These are phyloP conservation scores for Tuber aestivum DNA, from an alignment of 495 filamentous ascomycete species.

Conservation along the genomic window DNA sequence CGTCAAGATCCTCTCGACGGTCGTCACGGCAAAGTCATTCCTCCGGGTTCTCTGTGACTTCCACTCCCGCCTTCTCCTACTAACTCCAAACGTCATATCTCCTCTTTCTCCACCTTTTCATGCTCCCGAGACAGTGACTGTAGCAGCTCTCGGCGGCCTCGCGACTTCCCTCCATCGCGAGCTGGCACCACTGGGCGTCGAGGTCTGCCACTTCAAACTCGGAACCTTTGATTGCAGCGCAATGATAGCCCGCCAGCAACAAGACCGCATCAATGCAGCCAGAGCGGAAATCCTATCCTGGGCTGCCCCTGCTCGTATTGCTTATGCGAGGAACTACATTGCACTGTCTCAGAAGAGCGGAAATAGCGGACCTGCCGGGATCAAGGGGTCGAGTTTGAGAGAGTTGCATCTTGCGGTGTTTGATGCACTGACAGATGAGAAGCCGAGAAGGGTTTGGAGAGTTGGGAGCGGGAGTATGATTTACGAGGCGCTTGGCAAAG, in stretches of 20 bases:
- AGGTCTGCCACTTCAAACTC: constrained; percentile 75
- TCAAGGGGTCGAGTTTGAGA: constrained; percentile 61
- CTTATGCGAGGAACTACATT: constrained; percentile 56
- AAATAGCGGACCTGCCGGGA: constrained; percentile 47
- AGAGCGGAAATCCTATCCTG: constrained; percentile 59
- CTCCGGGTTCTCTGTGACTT: constrained; percentile 66
- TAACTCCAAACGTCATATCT: constrained; percentile 78
- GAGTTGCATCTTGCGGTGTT: constrained; percentile 80
- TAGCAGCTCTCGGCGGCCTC: constrained; percentile 73
- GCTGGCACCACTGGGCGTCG: constrained; percentile 61
- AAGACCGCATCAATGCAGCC: constrained; percentile 30
- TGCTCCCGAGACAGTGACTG: constrained; percentile 70
- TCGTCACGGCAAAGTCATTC: constrained; percentile 79
- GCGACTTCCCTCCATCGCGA: constrained; percentile 69
- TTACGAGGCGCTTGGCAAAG: constrained; percentile 80
- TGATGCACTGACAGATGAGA: constrained; percentile 63
- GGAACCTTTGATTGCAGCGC: constrained; percentile 70
- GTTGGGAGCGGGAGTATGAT: constrained; percentile 74
- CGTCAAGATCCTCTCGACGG: constrained; percentile 83
- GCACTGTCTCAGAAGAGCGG: constrained; percentile 46
- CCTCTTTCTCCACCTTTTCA: constrained; percentile 79
- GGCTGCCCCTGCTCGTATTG: constrained; percentile 52
- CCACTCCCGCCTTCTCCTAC: constrained; percentile 62
- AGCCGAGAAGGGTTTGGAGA: constrained; percentile 54
- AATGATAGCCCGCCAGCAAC: constrained; percentile 20